phyloP scores from a whole-genome alignment of 192 early-diverging fungal species.

The Dissophora ornata region DNA sequence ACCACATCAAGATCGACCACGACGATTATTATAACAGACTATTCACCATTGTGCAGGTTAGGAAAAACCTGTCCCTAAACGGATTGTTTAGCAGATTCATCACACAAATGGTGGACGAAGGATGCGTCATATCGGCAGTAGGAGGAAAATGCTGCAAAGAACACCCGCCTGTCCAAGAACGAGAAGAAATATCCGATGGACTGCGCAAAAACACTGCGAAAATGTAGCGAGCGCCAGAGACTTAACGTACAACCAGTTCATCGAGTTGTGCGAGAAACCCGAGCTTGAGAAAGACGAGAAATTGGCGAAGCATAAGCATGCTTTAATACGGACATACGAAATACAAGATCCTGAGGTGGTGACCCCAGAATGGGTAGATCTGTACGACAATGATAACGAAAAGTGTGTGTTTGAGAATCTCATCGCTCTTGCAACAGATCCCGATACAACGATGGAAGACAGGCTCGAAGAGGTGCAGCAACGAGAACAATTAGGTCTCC shows the following conservation, averaged over 20 bases:
- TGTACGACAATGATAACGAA: no score
- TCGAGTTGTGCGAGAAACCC: background rate
- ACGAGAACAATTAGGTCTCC: no score
- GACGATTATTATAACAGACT: constrained; percentile 8
- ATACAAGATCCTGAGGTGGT: no score
- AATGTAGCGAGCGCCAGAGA: background rate
- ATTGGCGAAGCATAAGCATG: no score
- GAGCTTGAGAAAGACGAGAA: background rate
- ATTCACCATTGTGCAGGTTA: background rate
- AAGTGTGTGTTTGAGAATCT: no score
- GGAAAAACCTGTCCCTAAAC: constrained; percentile 5
- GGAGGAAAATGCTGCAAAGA: background rate
- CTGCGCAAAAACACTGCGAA: background rate
- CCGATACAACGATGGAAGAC: no score
- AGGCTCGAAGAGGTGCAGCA: no score
- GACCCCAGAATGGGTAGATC: no score
- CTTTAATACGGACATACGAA: no score
- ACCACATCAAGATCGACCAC: background rate
- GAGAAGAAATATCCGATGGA: no score
- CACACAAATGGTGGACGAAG: background rate
- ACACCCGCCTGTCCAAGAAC: background rate
- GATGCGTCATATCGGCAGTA: constrained; percentile 1
- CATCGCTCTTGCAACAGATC: no score
- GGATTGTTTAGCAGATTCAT: background rate
- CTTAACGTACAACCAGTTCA: background rate